phyloP scores from a whole-genome alignment of 75 land plant genomes.

The Cryptomeria japonica region DNA sequence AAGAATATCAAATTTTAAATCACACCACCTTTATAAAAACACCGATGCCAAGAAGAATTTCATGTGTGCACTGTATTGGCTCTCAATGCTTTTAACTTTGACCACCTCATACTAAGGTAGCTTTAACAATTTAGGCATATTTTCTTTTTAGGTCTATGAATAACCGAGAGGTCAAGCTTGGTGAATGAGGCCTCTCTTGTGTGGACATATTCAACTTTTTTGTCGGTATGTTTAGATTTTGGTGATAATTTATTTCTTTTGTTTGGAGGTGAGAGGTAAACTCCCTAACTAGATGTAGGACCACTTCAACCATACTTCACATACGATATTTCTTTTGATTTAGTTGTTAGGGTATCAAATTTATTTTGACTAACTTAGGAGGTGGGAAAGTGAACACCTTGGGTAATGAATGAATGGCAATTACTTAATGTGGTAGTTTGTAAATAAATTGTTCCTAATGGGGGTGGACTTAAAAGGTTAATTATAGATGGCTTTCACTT shows the following conservation, averaged over 20 bases:
- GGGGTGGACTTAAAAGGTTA: no score
- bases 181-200: background rate
- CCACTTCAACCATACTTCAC: background rate
- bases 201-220: background rate
- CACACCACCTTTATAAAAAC: background rate
- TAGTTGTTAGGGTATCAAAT: background rate
- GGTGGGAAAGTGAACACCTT: background rate
- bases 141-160: background rate
- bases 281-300: background rate
- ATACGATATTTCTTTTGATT: background rate
- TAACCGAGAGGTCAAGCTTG: background rate
- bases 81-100: background rate
- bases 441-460: background rate
- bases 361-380: background rate
- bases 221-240: background rate
- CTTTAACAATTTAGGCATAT: background rate
- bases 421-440: background rate
- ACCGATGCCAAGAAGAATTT: background rate
- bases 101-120: background rate
- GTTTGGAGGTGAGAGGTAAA: background rate
- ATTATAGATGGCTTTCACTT: no score
- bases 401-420: background rate
- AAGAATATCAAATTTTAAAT: background rate
- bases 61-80: background rate
- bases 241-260: background rate